Conservation (phyloP, 371 early-diverging fungal species). For the Spiromyces aspiralis region DNA sequence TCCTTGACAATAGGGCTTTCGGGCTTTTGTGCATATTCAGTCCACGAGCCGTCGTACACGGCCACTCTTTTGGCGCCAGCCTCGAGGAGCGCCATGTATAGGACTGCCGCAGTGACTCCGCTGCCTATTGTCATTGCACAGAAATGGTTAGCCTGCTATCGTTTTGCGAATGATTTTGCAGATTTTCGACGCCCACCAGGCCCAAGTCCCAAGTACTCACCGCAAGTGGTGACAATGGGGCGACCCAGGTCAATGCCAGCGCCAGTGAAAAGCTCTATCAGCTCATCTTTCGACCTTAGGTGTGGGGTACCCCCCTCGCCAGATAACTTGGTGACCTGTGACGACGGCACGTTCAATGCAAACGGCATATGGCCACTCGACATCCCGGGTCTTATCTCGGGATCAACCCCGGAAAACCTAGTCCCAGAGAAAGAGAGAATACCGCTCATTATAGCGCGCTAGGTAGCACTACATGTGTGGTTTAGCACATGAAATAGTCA, state of each 20-base stretch:
- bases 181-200: too few species aligned
- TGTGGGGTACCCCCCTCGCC: neutral
- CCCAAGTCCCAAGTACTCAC: too few species aligned
- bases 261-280: slow-evolving; percentile 1
- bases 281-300: neutral
- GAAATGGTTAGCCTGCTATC: too few species aligned
- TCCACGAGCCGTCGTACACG: slow-evolving; percentile 75
- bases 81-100: slow-evolving; percentile 51
- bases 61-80: slow-evolving; percentile 41
- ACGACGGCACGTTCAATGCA: slow-evolving; percentile 51
- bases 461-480: too few species aligned
- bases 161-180: too few species aligned
- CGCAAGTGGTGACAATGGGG: slow-evolving; percentile 46
- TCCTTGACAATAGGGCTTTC: slow-evolving; percentile 40
- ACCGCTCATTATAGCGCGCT: too few species aligned
- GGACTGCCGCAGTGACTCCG: slow-evolving; percentile 59
- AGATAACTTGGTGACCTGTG: slow-evolving; percentile 30
- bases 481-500: too few species aligned
- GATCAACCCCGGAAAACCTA: slow-evolving; percentile 55
- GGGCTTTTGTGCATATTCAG: slow-evolving; percentile 53
- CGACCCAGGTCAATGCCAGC: slow-evolving; percentile 40
- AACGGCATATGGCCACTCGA: slow-evolving; percentile 77
- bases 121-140: slow-evolving; percentile 25
- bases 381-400: slow-evolving; percentile 71
- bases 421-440: slow-evolving; percentile 1